A percentile compares a stretch with the other conserved stretches of the same genome.
Conservation (phyloP, 441 rosid genomes). For the Erodium chrysanthum region DNA sequence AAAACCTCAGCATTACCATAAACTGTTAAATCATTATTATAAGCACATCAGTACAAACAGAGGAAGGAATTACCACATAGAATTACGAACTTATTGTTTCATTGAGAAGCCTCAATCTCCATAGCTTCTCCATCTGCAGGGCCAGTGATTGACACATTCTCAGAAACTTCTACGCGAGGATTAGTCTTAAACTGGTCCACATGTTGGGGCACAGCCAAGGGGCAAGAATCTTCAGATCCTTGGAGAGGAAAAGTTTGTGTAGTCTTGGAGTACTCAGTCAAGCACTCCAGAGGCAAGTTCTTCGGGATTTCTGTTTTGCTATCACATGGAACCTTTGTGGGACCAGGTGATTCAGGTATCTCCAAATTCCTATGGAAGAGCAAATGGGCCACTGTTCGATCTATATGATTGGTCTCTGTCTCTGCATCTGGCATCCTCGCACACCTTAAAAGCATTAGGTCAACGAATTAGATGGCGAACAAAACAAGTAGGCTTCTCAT, state of each 20-base stretch:
- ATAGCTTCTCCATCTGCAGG: constrained; percentile 31
- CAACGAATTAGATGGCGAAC: background rate
- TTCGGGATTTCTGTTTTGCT: too few species aligned
- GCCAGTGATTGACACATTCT: constrained; percentile 39
- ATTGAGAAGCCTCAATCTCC: constrained; percentile 35
- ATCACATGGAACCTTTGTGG: constrained; percentile 29
- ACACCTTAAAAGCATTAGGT: constrained; percentile 26
- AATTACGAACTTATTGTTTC: constrained; percentile 16
- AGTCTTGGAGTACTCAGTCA: too few species aligned
- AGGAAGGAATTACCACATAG: constrained; percentile 41
- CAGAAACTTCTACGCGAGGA: constrained; percentile 30
- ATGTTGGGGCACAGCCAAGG: constrained; percentile 20
- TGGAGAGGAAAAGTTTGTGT: too few species aligned
- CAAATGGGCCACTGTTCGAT: constrained; percentile 78
- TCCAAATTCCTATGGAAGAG: constrained; percentile 73
- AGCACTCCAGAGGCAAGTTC: too few species aligned
- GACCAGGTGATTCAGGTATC: constrained; percentile 54
- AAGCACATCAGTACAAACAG: constrained; percentile 17
- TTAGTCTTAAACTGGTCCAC: constrained; percentile 22
- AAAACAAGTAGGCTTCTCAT: background rate
- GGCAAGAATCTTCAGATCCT: background rate
- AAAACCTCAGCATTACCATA: constrained; percentile 5
- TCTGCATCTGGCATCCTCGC: constrained; percentile 44
- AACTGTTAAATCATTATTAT: constrained; percentile 1
- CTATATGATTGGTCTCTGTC: constrained; percentile 84